A percentile compares a stretch with the other conserved stretches of the same genome.
phyloP scores from a whole-genome alignment of 2,329 filamentous ascomycete genomes.

The Rhynchosporium graminicola region DNA sequence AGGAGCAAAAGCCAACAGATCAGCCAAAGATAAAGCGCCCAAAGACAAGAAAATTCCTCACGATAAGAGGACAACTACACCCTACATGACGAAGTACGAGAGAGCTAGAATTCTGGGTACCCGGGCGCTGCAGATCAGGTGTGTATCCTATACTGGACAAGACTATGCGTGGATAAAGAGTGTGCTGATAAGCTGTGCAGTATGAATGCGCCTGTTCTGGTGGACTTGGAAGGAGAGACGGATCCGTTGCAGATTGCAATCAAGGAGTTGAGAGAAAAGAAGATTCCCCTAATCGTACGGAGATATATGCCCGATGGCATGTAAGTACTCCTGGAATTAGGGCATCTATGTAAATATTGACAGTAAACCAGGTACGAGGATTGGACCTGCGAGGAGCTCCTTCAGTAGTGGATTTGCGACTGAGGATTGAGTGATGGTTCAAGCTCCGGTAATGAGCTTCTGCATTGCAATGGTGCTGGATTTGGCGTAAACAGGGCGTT shows the following conservation, averaged over 20 bases:
- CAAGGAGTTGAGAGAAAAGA: conserved; percentile 97
- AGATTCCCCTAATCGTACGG: conserved; percentile 93
- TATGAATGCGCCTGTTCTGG: conserved; percentile 96
- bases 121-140: conserved; percentile 94
- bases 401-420: conserved; percentile 43
- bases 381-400: conserved; percentile 96
- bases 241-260: conserved; percentile 96
- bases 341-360: conserved; percentile 3
- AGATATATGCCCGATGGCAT: conserved; percentile 96
- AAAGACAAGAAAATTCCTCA: conserved; percentile 89
- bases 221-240: conserved; percentile 96
- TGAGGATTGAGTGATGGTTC: neutral
- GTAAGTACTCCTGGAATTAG: conserved; percentile 54
- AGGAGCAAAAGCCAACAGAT: conserved; percentile 57
- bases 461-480: conserved; percentile 35
- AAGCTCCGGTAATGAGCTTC: conserved; percentile 18
- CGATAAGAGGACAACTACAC: conserved; percentile 86
- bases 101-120: conserved; percentile 90
- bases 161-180: neutral
- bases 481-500: conserved; percentile 39
- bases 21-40: conserved; percentile 55
- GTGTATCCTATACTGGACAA: conserved; percentile 37
- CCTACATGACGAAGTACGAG: conserved; percentile 99
- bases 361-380: conserved; percentile 72
- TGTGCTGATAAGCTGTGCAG: conserved; percentile 48